Evolutionary conservation across 495 filamentous ascomycete species (phyloP).

Genomic region (Talaromyces proteolyticus): DNA sequence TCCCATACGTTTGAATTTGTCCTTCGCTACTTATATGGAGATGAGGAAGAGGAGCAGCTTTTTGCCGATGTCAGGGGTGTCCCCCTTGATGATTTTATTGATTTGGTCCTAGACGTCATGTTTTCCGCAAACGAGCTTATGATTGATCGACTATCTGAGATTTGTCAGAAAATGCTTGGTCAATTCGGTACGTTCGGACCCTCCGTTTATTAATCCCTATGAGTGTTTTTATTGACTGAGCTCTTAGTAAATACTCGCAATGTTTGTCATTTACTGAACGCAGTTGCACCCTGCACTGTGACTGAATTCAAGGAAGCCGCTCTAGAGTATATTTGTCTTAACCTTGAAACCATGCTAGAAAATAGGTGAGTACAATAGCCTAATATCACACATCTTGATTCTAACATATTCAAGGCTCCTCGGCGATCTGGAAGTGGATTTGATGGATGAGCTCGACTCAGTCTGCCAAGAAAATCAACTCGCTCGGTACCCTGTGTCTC

Average conservation of each 20-base stretch:
- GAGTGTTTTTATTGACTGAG: constrained; percentile 5
- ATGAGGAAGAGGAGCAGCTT: constrained; percentile 69
- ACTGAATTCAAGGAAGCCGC: constrained; percentile 83
- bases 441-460: constrained; percentile 70
- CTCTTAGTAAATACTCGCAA: constrained; percentile 72
- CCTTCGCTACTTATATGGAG: constrained; percentile 76
- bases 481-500: constrained; percentile 65
- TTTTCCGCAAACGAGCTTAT: constrained; percentile 88
- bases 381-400: not conserved
- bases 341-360: constrained; percentile 83
- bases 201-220: no score
- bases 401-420: constrained; percentile 46
- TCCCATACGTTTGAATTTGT: constrained; percentile 70
- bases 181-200: constrained; percentile 65
- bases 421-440: constrained; percentile 78
- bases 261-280: constrained; percentile 76
- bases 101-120: constrained; percentile 88
- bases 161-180: constrained; percentile 86
- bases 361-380: constrained; percentile 53
- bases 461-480: constrained; percentile 79
- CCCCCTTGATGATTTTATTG: constrained; percentile 75
- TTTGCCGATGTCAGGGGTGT: constrained; percentile 71
- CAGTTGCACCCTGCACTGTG: constrained; percentile 72
- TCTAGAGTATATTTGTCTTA: constrained; percentile 86
- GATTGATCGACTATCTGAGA: constrained; percentile 83